Percentiles rank a stretch among this genome's conserved stretches.
Evolutionary conservation across 169 alveolate genomes (phyloP).

Genomic region (Sarcocystis neurona): DNA sequence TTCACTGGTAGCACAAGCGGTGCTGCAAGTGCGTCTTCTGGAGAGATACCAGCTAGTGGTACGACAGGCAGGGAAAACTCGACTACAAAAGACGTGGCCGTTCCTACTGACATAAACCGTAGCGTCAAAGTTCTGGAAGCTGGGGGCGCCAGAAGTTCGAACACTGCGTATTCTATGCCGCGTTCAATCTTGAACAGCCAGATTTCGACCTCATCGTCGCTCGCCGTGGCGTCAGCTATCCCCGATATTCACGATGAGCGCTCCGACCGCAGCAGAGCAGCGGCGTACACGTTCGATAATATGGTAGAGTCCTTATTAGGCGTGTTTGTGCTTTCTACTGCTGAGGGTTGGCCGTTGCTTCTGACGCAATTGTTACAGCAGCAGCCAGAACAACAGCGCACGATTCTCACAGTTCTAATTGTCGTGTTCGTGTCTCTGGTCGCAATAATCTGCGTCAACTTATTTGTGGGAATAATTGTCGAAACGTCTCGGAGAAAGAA

Average conservation of each 20-base stretch:
- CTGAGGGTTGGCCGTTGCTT: conserved; percentile 64
- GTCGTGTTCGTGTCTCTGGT: conserved; percentile 44
- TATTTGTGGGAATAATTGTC: conserved; percentile 62
- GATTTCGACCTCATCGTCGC: too few relatives aligned
- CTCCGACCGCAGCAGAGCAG: neutral
- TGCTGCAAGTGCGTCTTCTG: too few relatives aligned
- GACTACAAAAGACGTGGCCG: too few relatives aligned
- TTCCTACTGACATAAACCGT: too few relatives aligned
- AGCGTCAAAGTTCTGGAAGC: too few relatives aligned
- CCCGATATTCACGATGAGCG: conserved; percentile 3
- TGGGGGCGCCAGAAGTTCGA: too few relatives aligned
- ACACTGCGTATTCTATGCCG: too few relatives aligned
- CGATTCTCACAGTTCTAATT: neutral
- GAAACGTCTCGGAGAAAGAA: conserved; percentile 54
- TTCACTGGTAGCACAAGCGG: too few relatives aligned
- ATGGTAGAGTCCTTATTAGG: conserved; percentile 45
- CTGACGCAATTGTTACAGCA: conserved; percentile 42
- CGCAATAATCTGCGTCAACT: conserved; percentile 49
- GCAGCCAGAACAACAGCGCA: neutral
- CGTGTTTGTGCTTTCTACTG: conserved; percentile 54
- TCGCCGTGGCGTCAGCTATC: too few relatives aligned
- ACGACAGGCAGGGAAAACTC: too few relatives aligned
- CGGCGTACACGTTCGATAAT: conserved; percentile 1
- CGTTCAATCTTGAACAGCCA: too few relatives aligned
- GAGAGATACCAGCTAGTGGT: too few relatives aligned